Base-by-base conservation (phyloP, 352 stramenopile genomes). In the Globisporangium recalcitrans region DNA sequence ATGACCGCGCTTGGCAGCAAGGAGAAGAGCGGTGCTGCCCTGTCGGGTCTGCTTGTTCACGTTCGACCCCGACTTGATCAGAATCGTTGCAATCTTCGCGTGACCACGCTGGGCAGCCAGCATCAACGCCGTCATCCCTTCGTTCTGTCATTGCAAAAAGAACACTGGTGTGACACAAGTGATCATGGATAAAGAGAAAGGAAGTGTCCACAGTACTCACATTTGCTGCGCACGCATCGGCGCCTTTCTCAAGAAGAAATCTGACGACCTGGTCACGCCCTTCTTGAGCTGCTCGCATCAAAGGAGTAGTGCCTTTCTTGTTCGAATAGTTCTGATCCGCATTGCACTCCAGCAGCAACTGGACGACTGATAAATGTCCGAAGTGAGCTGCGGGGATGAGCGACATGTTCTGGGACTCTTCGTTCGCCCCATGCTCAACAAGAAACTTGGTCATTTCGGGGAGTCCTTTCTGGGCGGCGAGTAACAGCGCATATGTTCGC, bases 101-200 rank as follows among this genome's bases (percentile, higher is more conserved):
- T 95, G 87, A 1, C 87, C 87, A 14, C 87, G 80, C 67, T 95
- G 87, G 1, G 87, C 82, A 27, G 87, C 87, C 10, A 95, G 64
- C 87, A 95, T 95, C 11, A 95, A 63, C 24, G 87, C 84, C 31
- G 87, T 95, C 87, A 95, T 95, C 29, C 85, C 85, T 78, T 95
- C 87, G 54, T 92, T 94, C 75, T 84, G 14, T 29, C 21, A 36
- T 14, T 27, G 16, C 24, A 34, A 26, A 19, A 11, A 22, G 13
- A 38, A 8, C 34, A 8, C 9, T 21, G 19, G 31, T 27, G 49
- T 31, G 34, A 49, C 31, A 13, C 16, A 24, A 34, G 38, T 24
- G n/a, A n/a, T 9, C 48, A 31, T 8, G 8, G 14, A 13, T 4
- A 32, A 49, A 40, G 21, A 10, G 1, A 31, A 51, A 3, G 14